Evolutionary conservation across 208 protist species (phyloP), one percentile per base, ranked within the genome.

Genomic region (Endotrypanum monterogeii): DNA sequence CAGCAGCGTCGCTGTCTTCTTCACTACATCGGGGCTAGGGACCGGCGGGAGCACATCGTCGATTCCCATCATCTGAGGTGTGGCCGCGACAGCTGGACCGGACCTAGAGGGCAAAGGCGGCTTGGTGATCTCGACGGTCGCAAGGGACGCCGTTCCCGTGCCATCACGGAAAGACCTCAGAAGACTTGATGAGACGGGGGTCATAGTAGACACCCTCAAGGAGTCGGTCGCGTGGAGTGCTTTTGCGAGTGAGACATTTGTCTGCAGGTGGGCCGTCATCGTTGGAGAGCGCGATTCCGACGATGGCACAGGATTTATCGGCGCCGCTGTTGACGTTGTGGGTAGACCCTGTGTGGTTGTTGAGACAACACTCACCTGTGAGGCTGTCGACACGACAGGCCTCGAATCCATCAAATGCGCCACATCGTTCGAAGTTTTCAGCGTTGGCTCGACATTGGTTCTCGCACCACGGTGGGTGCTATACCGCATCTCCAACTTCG

Each of bases 401-500:
- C 30, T 3, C 1, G 54, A 28, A 14, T 50, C 35, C 67, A n/a
- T 11, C 5, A 25, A 11, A 30, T n/a, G 57, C 16, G 63, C 72
- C 20, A 20, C 23, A 11, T 23, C 58, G 9, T 3, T 20, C 52
- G n/a, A 41, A 25, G 39, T 55, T 7, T 11, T 44, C 32, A 23
- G n/a, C 60, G 32, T 48, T 7, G 37, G 32, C 20, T 65, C 60
- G 16, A 30, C 60, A 18, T 32, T 37, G 20, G 25, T 39, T 14
- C 54, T 61, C 14, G 25, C 25, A 11, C 25, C 12, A 25, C 44
- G 23, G 8, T 46, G 56, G 8, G 68, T 51, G 14, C 73, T 74
- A 66, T 82, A 75, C 56, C 86, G 87, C 67, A 87, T 83, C 44
- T 83, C 73, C 18, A 89, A 67, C 46, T 73, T 71, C n/a, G 82